phyloP scores from a whole-genome alignment of 192 early-diverging fungal genomes.

The Backusella tarrabulga region DNA sequence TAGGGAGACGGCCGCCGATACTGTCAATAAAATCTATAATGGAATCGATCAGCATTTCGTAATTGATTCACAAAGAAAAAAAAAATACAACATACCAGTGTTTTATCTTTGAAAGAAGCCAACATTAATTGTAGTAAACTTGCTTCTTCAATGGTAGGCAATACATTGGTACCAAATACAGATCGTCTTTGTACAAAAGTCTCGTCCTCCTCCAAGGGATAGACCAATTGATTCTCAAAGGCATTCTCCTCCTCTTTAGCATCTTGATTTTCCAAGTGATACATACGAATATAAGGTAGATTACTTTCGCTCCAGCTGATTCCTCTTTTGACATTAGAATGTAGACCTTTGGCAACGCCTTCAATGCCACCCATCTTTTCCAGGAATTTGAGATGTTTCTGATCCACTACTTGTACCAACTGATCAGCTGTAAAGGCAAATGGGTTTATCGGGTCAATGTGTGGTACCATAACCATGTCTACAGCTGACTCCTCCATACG shows the following conservation, averaged over 20 bases:
- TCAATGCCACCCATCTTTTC: slow-evolving; percentile 41
- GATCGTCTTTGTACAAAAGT: slow-evolving; percentile 56
- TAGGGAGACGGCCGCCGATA: slow-evolving; percentile 80
- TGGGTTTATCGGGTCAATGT: slow-evolving; percentile 38
- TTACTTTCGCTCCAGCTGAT: neutral
- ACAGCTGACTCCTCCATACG: neutral
- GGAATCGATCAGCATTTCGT: neutral
- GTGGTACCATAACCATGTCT: slow-evolving; percentile 19
- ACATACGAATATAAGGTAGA: slow-evolving; percentile 7
- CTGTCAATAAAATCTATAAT: slow-evolving; percentile 62
- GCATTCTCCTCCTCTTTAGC: neutral
- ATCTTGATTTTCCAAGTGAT: neutral
- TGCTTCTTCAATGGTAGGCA: slow-evolving; percentile 67
- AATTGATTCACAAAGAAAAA: neutral
- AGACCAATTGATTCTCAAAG: neutral
- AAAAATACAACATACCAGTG: slow-evolving; percentile 46
- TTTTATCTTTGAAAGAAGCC: slow-evolving; percentile 82
- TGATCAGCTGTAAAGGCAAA: slow-evolving; percentile 48
- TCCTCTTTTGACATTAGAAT: slow-evolving; percentile 34
- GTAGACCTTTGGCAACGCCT: slow-evolving; percentile 47
- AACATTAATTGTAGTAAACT: slow-evolving; percentile 72
- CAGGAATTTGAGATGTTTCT: slow-evolving; percentile 46
- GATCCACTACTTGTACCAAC: slow-evolving; percentile 52
- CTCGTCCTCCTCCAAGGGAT: neutral
- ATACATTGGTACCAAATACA: slow-evolving; percentile 67